These are phyloP conservation scores for Alternaria burnsii DNA, from an alignment of 2,329 filamentous ascomycete genomes.

Conservation along the genomic window DNA sequence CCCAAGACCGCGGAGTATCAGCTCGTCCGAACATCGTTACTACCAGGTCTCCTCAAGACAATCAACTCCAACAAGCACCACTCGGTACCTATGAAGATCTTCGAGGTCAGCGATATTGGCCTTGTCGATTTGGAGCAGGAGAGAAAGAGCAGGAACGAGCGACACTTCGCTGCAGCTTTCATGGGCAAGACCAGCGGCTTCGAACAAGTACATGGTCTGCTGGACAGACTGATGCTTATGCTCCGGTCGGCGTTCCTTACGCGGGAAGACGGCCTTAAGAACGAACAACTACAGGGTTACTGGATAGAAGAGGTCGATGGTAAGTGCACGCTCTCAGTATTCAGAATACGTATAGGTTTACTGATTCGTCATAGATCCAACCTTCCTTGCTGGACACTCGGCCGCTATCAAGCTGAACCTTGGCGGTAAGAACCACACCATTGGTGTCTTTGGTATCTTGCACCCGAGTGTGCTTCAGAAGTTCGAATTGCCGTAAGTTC, in stretches of 20 bases:
- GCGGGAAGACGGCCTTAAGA: conserved; percentile 70
- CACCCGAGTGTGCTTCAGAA: conserved; percentile 93
- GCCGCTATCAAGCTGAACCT: conserved; percentile 83
- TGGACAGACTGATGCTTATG: conserved; percentile 94
- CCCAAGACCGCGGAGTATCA: conserved; percentile 95
- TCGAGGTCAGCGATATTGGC: conserved; percentile 88
- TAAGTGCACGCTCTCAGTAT: conserved; percentile 46
- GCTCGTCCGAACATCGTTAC: conserved; percentile 84
- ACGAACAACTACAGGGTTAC: conserved; percentile 74
- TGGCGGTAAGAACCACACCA: conserved; percentile 74
- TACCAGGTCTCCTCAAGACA: conserved; percentile 91
- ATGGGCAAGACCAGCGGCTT: conserved; percentile 95
- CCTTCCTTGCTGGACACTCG: conserved; percentile 90
- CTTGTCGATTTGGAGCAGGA: conserved; percentile 86
- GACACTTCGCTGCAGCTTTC: conserved; percentile 95
- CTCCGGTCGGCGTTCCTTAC: conserved; percentile 82
- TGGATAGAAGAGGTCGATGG: conserved; percentile 93
- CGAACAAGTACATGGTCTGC: conserved; percentile 90
- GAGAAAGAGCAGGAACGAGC: conserved; percentile 86
- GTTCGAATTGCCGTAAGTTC: conserved; percentile 79
- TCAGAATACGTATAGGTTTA: neutral
- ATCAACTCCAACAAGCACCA: conserved; percentile 93
- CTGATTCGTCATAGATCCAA: conserved; percentile 66
- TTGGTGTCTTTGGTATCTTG: conserved; percentile 92
- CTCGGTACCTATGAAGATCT: conserved; percentile 87